Base-by-base conservation (phyloP, 768 basidiomycete genomes). In the Atractiella rhizophila region DNA sequence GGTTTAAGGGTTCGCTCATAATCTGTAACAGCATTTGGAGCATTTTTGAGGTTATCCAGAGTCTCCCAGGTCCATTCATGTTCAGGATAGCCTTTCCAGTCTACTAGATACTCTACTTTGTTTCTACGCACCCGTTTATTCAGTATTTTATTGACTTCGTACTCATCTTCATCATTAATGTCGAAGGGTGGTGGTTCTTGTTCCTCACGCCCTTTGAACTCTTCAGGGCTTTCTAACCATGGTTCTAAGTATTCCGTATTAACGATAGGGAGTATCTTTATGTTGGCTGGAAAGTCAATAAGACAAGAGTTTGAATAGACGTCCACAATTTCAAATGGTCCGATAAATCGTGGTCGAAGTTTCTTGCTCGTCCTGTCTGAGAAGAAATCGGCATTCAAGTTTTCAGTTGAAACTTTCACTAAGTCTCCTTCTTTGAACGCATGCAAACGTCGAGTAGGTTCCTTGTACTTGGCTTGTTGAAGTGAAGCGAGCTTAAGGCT, bases 191-290 rank as follows among this genome's bases (percentile, higher is more conserved):
- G 40, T 15, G 34, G 12, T 12, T 12, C 15, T 7, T 6, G 16
- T 5, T 11, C 5, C 29, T 16, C 10, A 16, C 28, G 16, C 5
- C 4, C 28, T 0, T 39, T 34, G 29, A 29, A 21, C 7, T 58
- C 58, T 20, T 62, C 62, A 32, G 56, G 54, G 4, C 42, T 36
- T n/a, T n/a, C n/a, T n/a, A n/a, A n/a, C 37, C 44, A 47, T 5
- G 43, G 49, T 35, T 56, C 46, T 1, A 57, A 45, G 4, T 46
- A 60, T 5, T 57, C 61, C 20, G 55, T 53, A 44, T 64, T 53
- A 51, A 65, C 63, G 9, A 64, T 58, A 19, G 60, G 62, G 28
- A 63, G 59, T 9, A 64, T 49, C 5, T 55, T 56, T 19, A 64
- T 48, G 20, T 55, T 52, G 2, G 48, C 32, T 12, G 62, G 62